Percentiles rank a stretch among this genome's conserved stretches.
Evolutionary conservation across 2,329 filamentous ascomycete species (phyloP).

Genomic region (Fusarium nematophilum): DNA sequence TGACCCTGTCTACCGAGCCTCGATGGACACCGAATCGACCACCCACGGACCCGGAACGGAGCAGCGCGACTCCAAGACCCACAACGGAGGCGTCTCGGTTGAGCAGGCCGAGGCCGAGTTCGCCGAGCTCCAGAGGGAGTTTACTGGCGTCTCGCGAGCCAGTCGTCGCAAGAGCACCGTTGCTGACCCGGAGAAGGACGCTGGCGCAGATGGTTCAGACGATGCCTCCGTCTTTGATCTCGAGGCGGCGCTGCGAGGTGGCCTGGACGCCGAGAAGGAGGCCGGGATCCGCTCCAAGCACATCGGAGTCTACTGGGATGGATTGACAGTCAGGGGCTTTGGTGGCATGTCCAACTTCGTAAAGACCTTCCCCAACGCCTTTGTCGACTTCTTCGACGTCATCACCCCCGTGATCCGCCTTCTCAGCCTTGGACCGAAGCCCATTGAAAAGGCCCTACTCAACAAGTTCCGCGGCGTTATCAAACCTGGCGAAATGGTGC

Average conservation of each 20-base stretch:
- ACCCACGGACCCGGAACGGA: constrained; percentile 38
- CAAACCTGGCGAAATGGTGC: constrained; percentile 87
- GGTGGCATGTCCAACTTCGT: constrained; percentile 80
- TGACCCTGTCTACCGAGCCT: constrained; percentile 37
- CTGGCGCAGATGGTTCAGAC: constrained; percentile 53
- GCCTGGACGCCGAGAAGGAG: constrained; percentile 75
- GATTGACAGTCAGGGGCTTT: constrained; percentile 79
- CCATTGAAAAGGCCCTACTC: constrained; percentile 78
- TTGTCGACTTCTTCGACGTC: constrained; percentile 81
- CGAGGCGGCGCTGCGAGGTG: constrained; percentile 77
- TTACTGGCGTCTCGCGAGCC: constrained; percentile 66
- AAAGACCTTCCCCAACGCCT: constrained; percentile 80
- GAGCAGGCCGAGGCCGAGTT: constrained; percentile 77
- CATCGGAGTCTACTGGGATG: constrained; percentile 83
- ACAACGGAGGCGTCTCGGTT: constrained; percentile 68
- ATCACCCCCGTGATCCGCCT: constrained; percentile 72
- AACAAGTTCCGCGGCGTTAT: constrained; percentile 77
- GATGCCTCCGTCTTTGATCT: constrained; percentile 74
- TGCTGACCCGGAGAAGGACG: constrained; percentile 72
- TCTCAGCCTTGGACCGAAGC: constrained; percentile 74
- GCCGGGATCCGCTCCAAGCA: constrained; percentile 85
- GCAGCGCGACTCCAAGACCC: constrained; percentile 31
- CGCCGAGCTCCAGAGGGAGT: constrained; percentile 71
- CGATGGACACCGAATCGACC: constrained; percentile 46
- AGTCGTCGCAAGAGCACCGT: constrained; percentile 51